These are phyloP conservation scores for Kwoniella sp. DNA, from an alignment of 768 basidiomycete genomes.

Conservation along the genomic window DNA sequence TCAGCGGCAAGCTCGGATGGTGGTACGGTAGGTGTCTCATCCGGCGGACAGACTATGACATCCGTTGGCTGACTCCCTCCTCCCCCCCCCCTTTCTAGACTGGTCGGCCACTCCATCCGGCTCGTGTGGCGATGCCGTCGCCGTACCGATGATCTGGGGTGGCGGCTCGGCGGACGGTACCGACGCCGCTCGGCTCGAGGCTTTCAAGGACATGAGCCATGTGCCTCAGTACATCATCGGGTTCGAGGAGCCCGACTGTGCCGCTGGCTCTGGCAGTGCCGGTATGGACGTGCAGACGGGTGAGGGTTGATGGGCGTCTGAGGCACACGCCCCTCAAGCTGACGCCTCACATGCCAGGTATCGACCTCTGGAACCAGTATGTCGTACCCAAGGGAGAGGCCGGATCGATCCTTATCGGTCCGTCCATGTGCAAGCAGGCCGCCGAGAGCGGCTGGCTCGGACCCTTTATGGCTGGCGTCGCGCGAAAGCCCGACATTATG, in stretches of 20 bases:
- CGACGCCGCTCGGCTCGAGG: constrained; percentile 30
- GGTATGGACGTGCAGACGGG: constrained; percentile 24
- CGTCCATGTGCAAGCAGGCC: constrained; percentile 47
- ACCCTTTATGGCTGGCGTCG: constrained; percentile 30
- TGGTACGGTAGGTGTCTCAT: constrained; percentile 47
- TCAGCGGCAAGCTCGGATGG: constrained; percentile 40
- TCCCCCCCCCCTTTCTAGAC: too few relatives aligned
- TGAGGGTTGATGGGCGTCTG: constrained; percentile 3
- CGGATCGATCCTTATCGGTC: constrained; percentile 33
- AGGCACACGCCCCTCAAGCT: neutral
- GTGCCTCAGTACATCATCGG: constrained; percentile 39
- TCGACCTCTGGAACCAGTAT: constrained; percentile 35
- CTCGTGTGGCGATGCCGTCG: constrained; percentile 18
- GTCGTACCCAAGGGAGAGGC: constrained; percentile 31
- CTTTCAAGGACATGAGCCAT: constrained; percentile 24
- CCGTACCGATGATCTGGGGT: constrained; percentile 42
- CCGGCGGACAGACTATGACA: too few relatives aligned
- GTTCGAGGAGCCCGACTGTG: constrained; percentile 46
- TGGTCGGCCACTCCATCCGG: constrained; percentile 33
- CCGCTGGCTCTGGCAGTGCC: constrained; percentile 30
- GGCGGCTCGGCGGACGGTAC: constrained; percentile 24
- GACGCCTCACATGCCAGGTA: constrained; percentile 3
- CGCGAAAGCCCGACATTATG: constrained; percentile 25
- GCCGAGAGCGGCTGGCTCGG: constrained; percentile 36
- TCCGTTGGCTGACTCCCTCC: too few relatives aligned